Conservation (phyloP, 208 protist species). For the Leishmania arabica region DNA sequence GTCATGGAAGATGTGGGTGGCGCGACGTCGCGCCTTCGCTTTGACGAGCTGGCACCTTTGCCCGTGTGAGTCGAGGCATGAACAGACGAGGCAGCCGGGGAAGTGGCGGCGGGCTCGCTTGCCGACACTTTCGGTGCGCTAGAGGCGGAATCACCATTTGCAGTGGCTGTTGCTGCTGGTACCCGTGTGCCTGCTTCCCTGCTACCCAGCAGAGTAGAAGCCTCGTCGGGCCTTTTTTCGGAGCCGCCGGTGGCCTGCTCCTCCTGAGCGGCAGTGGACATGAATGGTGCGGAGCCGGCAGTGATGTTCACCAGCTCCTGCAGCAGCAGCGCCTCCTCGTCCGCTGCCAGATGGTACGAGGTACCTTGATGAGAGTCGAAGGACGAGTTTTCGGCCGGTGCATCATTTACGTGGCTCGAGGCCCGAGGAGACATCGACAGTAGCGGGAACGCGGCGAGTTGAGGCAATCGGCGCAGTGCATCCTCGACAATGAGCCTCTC, state of each 20-base stretch:
- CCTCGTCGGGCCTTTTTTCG: not conserved
- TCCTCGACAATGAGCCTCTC: slow-evolving; percentile 11
- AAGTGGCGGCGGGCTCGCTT: not conserved
- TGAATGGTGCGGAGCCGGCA: slow-evolving; percentile 17
- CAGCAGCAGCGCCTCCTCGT: slow-evolving; percentile 35
- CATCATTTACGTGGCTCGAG: not conserved
- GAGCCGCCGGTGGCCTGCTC: not conserved
- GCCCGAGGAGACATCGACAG: not conserved
- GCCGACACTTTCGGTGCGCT: not conserved
- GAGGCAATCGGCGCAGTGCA: slow-evolving; percentile 7
- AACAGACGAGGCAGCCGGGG: not conserved
- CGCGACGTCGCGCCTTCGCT: not conserved
- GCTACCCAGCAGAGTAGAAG: not conserved
- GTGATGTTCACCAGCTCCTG: slow-evolving; percentile 41
- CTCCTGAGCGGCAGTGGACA: slow-evolving; percentile 11
- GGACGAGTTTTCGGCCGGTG: not conserved
- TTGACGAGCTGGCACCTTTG: not conserved
- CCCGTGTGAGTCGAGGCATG: not conserved
- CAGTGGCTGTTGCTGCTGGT: not conserved
- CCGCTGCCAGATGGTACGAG: slow-evolving; percentile 16
- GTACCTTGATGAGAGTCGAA: not conserved
- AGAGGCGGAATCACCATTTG: not conserved
- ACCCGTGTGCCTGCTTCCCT: not conserved
- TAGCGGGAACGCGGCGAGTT: not conserved
- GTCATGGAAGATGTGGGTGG: not conserved